Evolutionary conservation across 169 alveolate genomes (phyloP), one percentile per base, ranked within the genome.

Genomic region (Eimeria falciformis): DNA sequence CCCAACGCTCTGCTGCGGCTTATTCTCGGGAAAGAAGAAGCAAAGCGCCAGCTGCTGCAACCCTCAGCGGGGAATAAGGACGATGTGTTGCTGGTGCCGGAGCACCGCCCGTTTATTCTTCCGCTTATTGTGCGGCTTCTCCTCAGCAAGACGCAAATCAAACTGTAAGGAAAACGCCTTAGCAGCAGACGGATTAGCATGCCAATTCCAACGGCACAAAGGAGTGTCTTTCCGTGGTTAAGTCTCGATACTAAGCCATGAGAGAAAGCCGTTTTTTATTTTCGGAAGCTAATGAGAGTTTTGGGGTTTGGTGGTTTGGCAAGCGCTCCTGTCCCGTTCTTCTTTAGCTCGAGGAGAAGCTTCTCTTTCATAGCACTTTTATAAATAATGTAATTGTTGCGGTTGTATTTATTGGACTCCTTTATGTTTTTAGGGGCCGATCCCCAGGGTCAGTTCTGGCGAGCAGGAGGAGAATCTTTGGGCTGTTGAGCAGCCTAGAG

Each of bases 61-160:
- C 88, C n/a, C 11, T 21, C 88, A 18, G 53, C 71, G 7, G 88
- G 53, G 25, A 12, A 68, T 11, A 78, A 78, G 18, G 71, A 78
- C 9, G 69, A 78, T 53, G 71, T 78, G 73, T 68, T 78, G 53
- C n/a, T 78, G 50, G n/a, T 78, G 21, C 68, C 68, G 7, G 55
- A 78, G 88, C 88, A 78, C 55, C 71, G 88, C 25, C 40, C 71
- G 18, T 78, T 78, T 27, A 78, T 78, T 68, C 73, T 78, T 56
- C 88, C 88, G 11, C 88, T 78, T 14, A 78, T 78, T 50, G 73
- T 78, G 21, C 88, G 88, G 53, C 53, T 78, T n/a, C 88, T 78
- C 47, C 25, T 78, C 47, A 78, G 73, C 88, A 78, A 78, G 73
- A 78, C 69, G 27, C 88, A 78, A 78, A 47, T 25, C 40, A 78